Evolutionary conservation across 75 land plant genomes (phyloP), one percentile per base, ranked within the genome.

Genomic region (Pinus taeda): DNA sequence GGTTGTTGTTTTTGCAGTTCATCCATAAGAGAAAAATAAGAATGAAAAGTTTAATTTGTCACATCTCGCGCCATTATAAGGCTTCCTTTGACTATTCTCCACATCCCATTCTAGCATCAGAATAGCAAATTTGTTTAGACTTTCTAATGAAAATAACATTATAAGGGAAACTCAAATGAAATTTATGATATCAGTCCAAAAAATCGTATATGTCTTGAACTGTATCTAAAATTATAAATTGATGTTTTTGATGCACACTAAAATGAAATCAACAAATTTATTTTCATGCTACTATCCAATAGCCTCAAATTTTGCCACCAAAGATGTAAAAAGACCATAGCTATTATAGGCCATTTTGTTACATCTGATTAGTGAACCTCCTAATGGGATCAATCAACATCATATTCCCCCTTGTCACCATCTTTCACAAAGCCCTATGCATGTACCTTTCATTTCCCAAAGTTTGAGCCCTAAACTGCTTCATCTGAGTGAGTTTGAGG

Each of bases 261-360:
- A 45, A 57, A 93, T 37, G 75, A 91, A 89, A 75, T 90, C 93
- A 30, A 77, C 70, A 36, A 90, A 75, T 60, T 81, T 70, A 73
- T 89, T 67, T 8, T 75, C 77, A 57, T 82, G 89, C 58, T 87
- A 90, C 81, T 87, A 89, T 55, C 91, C 93, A 79, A 95, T 90
- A 61, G 98, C 96, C 42, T 91, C 86, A 82, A 93, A 89, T 14
- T 96, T 95, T 60, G 96, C 93, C 67, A 93, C 76, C 53, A 95
- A 57, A 5, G 98, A 96, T 9, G 87, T 74, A 61, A 94, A 78
- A 57, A 93, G 77, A 30, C 98, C 98, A 88, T 26, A 26, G 26
- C 0, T 26, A 0, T 26, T 26, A 26, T 26, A 26, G 26, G 0
- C 26, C 26, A 26, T 26, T 26, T 26, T 26, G 0, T 26, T 0